Conservation (phyloP, 1,284 basidiomycete species). For the Sanghuangporus sanghuang region DNA sequence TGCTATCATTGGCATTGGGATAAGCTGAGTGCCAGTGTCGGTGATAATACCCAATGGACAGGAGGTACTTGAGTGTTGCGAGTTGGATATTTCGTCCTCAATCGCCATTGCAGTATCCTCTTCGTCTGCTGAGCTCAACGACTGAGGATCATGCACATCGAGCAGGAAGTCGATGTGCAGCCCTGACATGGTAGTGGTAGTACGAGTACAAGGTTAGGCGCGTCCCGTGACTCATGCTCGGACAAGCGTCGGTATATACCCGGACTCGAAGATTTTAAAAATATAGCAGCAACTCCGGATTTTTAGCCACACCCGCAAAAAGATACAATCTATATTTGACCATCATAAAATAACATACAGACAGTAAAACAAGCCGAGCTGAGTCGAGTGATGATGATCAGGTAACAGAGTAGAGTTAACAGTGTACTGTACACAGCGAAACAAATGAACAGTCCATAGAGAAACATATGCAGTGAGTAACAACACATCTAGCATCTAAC, state of each 20-base stretch:
- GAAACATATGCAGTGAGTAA: neutral
- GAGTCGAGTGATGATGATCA: neutral
- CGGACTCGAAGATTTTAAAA: no score
- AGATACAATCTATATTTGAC: neutral
- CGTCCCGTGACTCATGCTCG: no score
- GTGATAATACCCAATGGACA: neutral
- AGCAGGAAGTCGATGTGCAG: no score
- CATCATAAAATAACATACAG: neutral
- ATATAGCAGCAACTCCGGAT: no score
- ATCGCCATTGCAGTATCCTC: no score
- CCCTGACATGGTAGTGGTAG: no score
- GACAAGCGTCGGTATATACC: no score
- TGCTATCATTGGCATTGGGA: neutral
- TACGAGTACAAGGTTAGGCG: no score
- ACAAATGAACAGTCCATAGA: neutral
- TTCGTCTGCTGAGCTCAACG: no score
- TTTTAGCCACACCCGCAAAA: neutral
- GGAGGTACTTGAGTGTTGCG: neutral
- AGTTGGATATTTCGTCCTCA: neutral
- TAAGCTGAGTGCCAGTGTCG: neutral
- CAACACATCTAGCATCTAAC: slow-evolving; percentile 34
- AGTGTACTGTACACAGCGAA: neutral
- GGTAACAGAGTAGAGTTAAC: neutral
- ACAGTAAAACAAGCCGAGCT: neutral
- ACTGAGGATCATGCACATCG: no score